Evolutionary conservation across 306 rosid species (phyloP).

Genomic region (Cajanus cajan): DNA sequence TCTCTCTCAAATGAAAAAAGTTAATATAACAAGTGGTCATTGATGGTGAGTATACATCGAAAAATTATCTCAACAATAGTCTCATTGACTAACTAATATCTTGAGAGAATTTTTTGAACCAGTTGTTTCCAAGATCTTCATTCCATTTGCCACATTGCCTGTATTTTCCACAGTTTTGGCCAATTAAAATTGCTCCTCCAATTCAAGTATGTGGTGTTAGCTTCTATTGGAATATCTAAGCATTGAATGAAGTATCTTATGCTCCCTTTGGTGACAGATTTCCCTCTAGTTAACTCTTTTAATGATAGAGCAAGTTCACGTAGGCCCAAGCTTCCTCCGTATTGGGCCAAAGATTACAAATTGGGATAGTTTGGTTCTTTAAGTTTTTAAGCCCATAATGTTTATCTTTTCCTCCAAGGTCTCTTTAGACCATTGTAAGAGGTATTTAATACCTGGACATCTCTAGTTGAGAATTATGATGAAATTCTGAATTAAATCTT

Average conservation of each 20-base stretch:
- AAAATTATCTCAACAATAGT: neutral
- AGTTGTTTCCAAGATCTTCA: neutral
- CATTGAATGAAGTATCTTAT: slow-evolving; percentile 66
- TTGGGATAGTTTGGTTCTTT: too few species aligned
- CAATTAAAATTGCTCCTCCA: slow-evolving; percentile 76
- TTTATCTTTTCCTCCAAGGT: too few species aligned
- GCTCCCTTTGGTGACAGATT: slow-evolving; percentile 66
- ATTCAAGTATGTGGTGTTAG: slow-evolving; percentile 71
- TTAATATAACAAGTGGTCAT: neutral
- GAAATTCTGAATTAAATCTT: too few species aligned
- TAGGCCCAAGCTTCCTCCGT: too few species aligned
- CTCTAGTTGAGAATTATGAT: too few species aligned
- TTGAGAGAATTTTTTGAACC: neutral
- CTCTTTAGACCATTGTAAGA: too few species aligned
- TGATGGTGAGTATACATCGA: neutral
- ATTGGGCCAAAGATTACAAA: too few species aligned
- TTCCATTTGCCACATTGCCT: too few species aligned
- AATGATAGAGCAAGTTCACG: too few species aligned
- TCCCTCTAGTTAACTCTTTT: slow-evolving; percentile 82
- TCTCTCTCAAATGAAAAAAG: neutral
- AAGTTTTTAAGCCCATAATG: too few species aligned
- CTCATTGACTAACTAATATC: slow-evolving; percentile 1
- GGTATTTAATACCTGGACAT: too few species aligned
- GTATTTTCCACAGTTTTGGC: slow-evolving; percentile 57
- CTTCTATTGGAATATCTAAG: slow-evolving; percentile 58